Evolutionary conservation across 2,329 filamentous ascomycete genomes (phyloP).

Genomic region (Ambrosiella cleistominuta): DNA sequence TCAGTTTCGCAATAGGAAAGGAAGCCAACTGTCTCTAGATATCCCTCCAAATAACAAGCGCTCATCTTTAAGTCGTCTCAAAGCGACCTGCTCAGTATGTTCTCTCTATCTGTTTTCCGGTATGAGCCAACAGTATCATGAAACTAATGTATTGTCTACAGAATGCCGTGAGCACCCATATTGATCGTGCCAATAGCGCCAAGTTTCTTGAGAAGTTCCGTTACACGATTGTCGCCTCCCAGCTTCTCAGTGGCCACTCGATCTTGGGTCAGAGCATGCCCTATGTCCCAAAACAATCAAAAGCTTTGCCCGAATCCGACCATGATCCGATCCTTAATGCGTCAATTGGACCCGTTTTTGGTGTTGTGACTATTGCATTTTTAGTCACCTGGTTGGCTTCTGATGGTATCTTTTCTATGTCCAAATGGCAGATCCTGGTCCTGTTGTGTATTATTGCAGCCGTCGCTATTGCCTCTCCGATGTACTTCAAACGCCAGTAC

Average conservation of each 20-base stretch:
- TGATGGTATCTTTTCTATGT: slow-evolving; percentile 28
- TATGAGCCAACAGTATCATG: background rate
- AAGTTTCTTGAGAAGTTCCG: slow-evolving; percentile 84
- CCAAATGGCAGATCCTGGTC: slow-evolving; percentile 35
- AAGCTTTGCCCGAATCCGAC: background rate
- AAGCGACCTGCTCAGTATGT: slow-evolving; percentile 35
- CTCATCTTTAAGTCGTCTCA: slow-evolving; percentile 27
- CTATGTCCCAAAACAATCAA: slow-evolving; percentile 3
- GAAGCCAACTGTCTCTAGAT: slow-evolving; percentile 27
- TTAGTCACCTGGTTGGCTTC: slow-evolving; percentile 53
- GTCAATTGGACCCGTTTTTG: slow-evolving; percentile 37
- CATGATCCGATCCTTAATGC: slow-evolving; percentile 21
- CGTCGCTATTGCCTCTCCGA: slow-evolving; percentile 41
- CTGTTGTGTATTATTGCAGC: slow-evolving; percentile 30
- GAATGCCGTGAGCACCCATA: slow-evolving; percentile 52
- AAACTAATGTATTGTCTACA: slow-evolving; percentile 19
- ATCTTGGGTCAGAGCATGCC: slow-evolving; percentile 22
- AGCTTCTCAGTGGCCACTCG: slow-evolving; percentile 59
- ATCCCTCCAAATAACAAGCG: slow-evolving; percentile 20
- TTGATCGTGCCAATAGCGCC: slow-evolving; percentile 63
- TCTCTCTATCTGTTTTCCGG: slow-evolving; percentile 6
- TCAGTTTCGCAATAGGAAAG: slow-evolving; percentile 33
- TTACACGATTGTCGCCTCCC: slow-evolving; percentile 82
- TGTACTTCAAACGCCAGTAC: slow-evolving; percentile 64
- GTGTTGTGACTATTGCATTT: slow-evolving; percentile 52